Percentiles rank a stretch among this genome's conserved stretches.
These are phyloP conservation scores for Rubus idaeus DNA, from an alignment of 306 rosid species.

Conservation along the genomic window DNA sequence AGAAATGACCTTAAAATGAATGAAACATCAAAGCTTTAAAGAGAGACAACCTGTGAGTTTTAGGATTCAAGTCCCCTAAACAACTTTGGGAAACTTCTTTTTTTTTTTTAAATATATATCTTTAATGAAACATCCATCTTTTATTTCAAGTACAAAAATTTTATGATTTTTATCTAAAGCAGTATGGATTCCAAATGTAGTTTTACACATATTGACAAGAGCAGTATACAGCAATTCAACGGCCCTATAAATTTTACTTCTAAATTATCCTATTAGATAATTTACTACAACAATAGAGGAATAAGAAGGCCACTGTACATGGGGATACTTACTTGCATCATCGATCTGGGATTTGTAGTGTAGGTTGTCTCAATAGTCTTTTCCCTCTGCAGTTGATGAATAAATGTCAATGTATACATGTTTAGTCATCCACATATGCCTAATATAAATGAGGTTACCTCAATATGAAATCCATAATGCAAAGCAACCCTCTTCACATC, in stretches of 20 bases:
- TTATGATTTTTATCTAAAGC: background rate
- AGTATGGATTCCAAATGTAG: background rate
- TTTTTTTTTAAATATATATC: no score
- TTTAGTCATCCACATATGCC: constrained; percentile 11
- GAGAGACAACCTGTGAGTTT: background rate
- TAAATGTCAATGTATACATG: constrained; percentile 7
- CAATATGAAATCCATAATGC: constrained; percentile 74
- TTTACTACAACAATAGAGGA: background rate
- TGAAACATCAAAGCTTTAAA: background rate
- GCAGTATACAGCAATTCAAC: background rate
- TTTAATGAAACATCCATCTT: background rate
- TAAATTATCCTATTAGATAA: no score
- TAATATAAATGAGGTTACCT: constrained; percentile 50
- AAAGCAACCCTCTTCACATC: constrained; percentile 78
- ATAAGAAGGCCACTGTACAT: background rate
- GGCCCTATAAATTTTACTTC: no score
- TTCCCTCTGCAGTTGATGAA: constrained; percentile 67
- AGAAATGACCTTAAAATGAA: constrained; percentile 11
- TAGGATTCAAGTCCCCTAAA: background rate
- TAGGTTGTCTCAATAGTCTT: constrained; percentile 78
- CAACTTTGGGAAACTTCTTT: background rate
- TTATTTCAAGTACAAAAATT: background rate
- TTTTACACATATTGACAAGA: background rate
- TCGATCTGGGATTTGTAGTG: constrained; percentile 76
- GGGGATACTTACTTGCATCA: constrained; percentile 87